A percentile compares a stretch with the other conserved stretches of the same genome.
Evolutionary conservation across 345 rosid genomes (phyloP).

Genomic region (Geranium rotundifolium): DNA sequence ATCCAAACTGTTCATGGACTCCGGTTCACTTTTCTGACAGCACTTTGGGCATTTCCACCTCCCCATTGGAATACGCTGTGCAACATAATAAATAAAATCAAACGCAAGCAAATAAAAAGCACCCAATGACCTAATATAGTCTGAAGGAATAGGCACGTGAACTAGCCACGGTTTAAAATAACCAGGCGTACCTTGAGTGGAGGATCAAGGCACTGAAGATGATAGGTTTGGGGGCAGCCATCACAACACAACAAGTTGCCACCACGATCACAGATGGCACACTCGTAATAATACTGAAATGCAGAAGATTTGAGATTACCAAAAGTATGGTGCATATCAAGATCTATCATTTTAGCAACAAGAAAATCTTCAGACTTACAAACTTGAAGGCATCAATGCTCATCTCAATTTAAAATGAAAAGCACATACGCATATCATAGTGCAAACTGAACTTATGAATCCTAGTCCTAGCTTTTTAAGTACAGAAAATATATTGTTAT

Average conservation of each 20-base stretch:
- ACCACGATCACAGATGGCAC: constrained; percentile 91
- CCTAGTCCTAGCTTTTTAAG: no score
- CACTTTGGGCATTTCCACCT: constrained; percentile 97
- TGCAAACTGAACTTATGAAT: no score
- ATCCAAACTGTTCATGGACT: constrained; percentile 54
- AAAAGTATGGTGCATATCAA: no score
- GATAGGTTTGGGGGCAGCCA: constrained; percentile 91
- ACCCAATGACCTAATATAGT: constrained; percentile 3
- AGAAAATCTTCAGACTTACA: no score
- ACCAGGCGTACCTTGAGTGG: constrained; percentile 78
- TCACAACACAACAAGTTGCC: constrained; percentile 97
- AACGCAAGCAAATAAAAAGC: constrained; percentile 4
- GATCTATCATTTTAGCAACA: no score
- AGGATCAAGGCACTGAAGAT: constrained; percentile 88
- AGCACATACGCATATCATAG: no score
- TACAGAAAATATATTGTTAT: no score
- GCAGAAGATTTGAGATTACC: constrained; percentile 5
- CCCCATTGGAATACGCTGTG: constrained; percentile 83
- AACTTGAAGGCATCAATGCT: no score
- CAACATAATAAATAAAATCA: constrained; percentile 12
- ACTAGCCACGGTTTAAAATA: not conserved
- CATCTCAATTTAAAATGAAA: no score
- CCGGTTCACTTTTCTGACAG: constrained; percentile 49
- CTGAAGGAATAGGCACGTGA: not conserved
- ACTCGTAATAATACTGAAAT: constrained; percentile 94